Base-by-base conservation (phyloP, 2,329 filamentous ascomycete genomes). In the Macrophomina phaseolina region DNA sequence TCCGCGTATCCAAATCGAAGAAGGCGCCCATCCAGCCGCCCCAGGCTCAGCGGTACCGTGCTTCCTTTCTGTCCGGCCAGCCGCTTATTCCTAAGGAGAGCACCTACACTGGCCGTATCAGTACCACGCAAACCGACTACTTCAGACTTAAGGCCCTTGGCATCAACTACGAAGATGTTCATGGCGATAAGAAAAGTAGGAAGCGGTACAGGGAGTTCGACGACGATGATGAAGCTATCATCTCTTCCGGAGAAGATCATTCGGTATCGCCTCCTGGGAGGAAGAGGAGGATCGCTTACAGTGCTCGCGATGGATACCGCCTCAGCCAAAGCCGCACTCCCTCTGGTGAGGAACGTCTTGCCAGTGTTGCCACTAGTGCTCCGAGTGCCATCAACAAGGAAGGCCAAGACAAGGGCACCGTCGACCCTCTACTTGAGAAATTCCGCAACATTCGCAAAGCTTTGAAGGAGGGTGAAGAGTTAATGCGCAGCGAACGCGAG, bases 61-160 rank as follows among this genome's bases (percentile, higher is more conserved):
- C 64, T 3, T 23, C 30, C 16, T 66, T 66, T 16, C 55, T 66
- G 9, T 49, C 64, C 18, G 64, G 64, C 28, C 55, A 63, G 32
- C 65, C 66, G 42, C 67, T 48, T 40, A 64, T 63, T 38, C 67
- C 65, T 30, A 60, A 64, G 11, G 60, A 62, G 14, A 67, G 58
- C 8, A 71, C 71, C 28, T 69, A 70, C 4, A 72, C 69, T 42
- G 69, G 72, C 34, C 72, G 73, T 45, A 71, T 79, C 48, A 81
- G 82, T 71, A 80, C 79, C 3, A 85, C 83, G 0, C 77, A 80
- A 34, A 81, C 82, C 0, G 81, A 82, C 61, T 86, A 84, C 72
- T 86, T 86, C 75, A 75, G 78, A 51, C 75, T 85, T 36, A 82
- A 83, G 64, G 82, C 83, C 1, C 74, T 81, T 70, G 84, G 84